These are phyloP conservation scores for Alternaria ethzedia DNA, from an alignment of 2,329 filamentous ascomycete species.

Conservation along the genomic window DNA sequence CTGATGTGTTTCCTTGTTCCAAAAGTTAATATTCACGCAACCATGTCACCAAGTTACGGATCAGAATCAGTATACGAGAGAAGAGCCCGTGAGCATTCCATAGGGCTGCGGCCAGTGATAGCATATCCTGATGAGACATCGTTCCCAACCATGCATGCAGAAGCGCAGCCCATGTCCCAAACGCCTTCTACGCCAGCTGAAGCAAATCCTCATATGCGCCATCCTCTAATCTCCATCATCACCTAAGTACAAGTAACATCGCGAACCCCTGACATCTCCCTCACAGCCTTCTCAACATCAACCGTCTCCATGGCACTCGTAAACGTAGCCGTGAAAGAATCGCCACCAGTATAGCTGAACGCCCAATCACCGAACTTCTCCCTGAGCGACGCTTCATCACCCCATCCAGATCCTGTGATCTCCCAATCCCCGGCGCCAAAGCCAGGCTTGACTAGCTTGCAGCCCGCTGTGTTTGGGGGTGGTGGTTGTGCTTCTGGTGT, in stretches of 20 bases:
- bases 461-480: not conserved
- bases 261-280: not conserved
- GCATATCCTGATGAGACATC: not conserved
- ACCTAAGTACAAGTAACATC: not conserved
- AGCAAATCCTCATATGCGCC: not conserved
- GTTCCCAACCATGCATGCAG: not conserved
- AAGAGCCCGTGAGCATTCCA: not conserved
- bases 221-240: accelerated
- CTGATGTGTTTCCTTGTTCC: not conserved
- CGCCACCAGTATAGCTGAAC: not conserved
- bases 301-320: accelerated
- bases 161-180: not conserved
- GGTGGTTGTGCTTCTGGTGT: not conserved
- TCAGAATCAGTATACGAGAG: not conserved
- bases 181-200: not conserved
- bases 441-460: accelerated
- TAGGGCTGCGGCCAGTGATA: not conserved
- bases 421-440: accelerated
- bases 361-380: not conserved
- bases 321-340: not conserved
- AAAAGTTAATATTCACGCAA: not conserved
- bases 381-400: not conserved
- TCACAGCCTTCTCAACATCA: not conserved
- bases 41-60: not conserved
- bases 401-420: not conserved